Percentiles rank a stretch among this genome's conserved stretches.
phyloP scores from a whole-genome alignment of 768 basidiomycete genomes.

The Lactarius sp. region DNA sequence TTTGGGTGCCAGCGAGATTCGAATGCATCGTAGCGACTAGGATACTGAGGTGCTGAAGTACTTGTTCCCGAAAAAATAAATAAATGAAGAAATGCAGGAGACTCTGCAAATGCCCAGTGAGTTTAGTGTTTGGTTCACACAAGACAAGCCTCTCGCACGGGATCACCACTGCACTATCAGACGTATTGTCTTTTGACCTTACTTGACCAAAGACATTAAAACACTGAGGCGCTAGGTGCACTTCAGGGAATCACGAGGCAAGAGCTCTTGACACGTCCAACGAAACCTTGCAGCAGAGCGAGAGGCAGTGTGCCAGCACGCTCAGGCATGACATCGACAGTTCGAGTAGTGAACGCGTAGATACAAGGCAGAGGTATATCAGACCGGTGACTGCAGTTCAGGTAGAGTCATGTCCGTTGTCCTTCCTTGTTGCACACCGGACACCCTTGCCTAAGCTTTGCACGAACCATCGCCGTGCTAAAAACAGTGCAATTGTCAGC shows the following conservation, averaged over 20 bases:
- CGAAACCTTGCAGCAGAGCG: neutral
- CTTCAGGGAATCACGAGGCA: neutral
- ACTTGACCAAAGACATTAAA: too few species aligned
- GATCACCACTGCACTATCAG: neutral
- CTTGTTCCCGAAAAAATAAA: neutral
- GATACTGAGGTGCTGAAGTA: neutral
- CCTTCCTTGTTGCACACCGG: constrained; percentile 73
- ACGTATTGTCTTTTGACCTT: neutral
- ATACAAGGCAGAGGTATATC: neutral
- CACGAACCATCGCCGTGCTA: constrained; percentile 68
- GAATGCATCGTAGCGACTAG: neutral
- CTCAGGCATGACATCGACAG: neutral
- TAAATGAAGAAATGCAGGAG: neutral
- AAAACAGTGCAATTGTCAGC: constrained; percentile 1
- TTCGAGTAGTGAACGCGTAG: neutral
- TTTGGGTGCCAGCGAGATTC: neutral
- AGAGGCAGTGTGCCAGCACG: neutral
- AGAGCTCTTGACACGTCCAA: neutral
- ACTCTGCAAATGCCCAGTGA: neutral
- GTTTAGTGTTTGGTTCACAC: neutral
- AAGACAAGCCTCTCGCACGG: neutral
- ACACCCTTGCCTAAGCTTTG: constrained; percentile 62
- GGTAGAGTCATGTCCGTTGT: constrained; percentile 29
- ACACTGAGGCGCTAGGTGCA: neutral
- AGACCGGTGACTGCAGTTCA: neutral